Evolutionary conservation across 495 filamentous ascomycete species (phyloP).

Genomic region (Diplogelasinospora grovesii): DNA sequence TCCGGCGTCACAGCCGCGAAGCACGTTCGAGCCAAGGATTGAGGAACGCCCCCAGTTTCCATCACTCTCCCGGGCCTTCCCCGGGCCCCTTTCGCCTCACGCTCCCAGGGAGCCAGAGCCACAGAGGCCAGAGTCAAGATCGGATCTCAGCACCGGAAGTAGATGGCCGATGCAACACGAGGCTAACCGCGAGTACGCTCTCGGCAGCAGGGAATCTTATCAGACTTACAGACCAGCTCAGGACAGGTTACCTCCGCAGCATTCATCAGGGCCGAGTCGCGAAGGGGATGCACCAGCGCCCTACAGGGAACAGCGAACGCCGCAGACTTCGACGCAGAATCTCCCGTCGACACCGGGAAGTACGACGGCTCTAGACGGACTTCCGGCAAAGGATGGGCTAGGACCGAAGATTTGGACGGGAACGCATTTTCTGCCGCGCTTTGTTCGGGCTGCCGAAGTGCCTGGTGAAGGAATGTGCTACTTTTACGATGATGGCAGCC

Average conservation of each 20-base stretch:
- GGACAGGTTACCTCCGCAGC: conserved; percentile 16
- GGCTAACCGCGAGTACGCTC: conserved; percentile 21
- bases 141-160: conserved; percentile 17
- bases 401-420: conserved; percentile 58
- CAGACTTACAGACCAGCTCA: conserved; percentile 14
- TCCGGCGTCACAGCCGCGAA: conserved; percentile 31
- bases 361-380: conserved; percentile 33
- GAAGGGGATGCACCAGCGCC: conserved; percentile 12
- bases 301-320: conserved; percentile 25
- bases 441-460: conserved; percentile 52
- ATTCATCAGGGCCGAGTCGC: conserved; percentile 12
- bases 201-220: conserved; percentile 20
- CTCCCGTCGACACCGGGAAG: conserved; percentile 35
- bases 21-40: conserved; percentile 32
- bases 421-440: conserved; percentile 53
- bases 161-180: conserved; percentile 29
- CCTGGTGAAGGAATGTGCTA: conserved; percentile 78
- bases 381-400: conserved; percentile 45
- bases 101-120: conserved; percentile 30
- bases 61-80: conserved; percentile 33
- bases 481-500: conserved; percentile 79
- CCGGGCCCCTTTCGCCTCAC: conserved; percentile 34
- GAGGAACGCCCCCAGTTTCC: conserved; percentile 35
- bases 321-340: conserved; percentile 17
- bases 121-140: conserved; percentile 15